Percentiles rank a stretch among this genome's conserved stretches.
These are phyloP conservation scores for Cladorrhinum sp. DNA, from an alignment of 2,329 filamentous ascomycete genomes.

Conservation along the genomic window DNA sequence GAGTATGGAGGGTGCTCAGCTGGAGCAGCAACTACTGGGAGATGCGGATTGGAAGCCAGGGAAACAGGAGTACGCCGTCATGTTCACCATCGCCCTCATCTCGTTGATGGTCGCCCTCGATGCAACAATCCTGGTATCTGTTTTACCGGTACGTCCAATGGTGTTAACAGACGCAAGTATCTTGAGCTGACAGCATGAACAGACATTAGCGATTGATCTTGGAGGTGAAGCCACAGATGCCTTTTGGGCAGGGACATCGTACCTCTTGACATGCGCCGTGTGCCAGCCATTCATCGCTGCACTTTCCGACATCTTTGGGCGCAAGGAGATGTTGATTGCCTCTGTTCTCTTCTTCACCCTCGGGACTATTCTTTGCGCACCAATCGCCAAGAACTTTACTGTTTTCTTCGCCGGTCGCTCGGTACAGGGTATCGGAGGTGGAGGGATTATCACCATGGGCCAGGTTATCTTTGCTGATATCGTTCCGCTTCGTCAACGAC, in stretches of 20 bases:
- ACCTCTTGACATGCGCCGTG: constrained; percentile 43
- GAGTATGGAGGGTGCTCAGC: background rate
- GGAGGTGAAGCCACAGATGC: constrained; percentile 36
- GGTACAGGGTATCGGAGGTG: constrained; percentile 41
- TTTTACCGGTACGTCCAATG: constrained; percentile 37
- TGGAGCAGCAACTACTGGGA: constrained; percentile 14
- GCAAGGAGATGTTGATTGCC: constrained; percentile 41
- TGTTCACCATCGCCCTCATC: constrained; percentile 41
- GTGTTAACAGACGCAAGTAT: background rate
- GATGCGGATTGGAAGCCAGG: constrained; percentile 36
- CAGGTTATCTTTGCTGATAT: constrained; percentile 43
- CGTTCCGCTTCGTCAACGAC: constrained; percentile 40
- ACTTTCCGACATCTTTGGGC: constrained; percentile 47
- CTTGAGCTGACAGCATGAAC: background rate
- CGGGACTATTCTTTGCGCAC: constrained; percentile 41
- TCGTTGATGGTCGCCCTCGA: constrained; percentile 50
- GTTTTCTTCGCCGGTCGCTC: constrained; percentile 38
- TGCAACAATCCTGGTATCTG: constrained; percentile 45
- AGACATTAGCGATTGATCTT: constrained; percentile 36
- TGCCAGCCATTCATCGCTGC: constrained; percentile 42
- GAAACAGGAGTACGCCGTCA: constrained; percentile 39
- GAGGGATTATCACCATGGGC: constrained; percentile 40
- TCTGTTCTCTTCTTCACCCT: constrained; percentile 44
- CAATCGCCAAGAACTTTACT: constrained; percentile 33
- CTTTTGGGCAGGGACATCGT: constrained; percentile 50